Conservation (phyloP, 225 moss, liverwort and hornwort species). For the Sphagnum contortum region DNA sequence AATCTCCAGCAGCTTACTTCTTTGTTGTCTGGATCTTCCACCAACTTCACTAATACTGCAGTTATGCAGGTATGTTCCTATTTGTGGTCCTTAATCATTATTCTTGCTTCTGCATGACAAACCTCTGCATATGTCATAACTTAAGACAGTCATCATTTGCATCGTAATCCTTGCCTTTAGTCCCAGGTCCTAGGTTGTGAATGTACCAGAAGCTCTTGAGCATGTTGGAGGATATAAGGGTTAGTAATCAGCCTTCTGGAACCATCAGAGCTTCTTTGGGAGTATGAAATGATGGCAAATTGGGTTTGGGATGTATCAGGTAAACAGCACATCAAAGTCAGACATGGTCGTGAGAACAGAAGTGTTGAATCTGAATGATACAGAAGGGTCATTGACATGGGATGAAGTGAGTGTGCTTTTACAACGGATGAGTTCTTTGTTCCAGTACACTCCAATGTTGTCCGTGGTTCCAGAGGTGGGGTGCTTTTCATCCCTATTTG, state of each 20-base stretch:
- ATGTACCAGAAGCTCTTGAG: too few species aligned
- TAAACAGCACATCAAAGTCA: conserved; percentile 8
- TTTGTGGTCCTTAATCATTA: too few species aligned
- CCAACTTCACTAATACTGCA: conserved; percentile 2
- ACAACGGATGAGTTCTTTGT: conserved; percentile 32
- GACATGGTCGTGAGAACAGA: conserved; percentile 10
- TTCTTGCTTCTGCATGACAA: too few species aligned
- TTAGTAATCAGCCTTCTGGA: too few species aligned
- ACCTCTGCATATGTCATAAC: too few species aligned
- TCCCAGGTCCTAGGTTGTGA: too few species aligned
- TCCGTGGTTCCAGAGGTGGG: conserved; percentile 58
- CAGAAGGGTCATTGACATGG: conserved; percentile 24
- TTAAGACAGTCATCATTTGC: too few species aligned
- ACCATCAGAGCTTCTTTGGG: too few species aligned
- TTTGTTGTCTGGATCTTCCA: conserved; percentile 34
- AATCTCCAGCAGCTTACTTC: conserved; percentile 62
- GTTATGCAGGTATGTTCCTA: conserved; percentile 9
- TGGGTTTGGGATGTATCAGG: conserved; percentile 11
- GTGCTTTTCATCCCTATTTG: not conserved
- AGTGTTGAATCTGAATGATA: conserved; percentile 8
- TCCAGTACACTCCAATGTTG: conserved; percentile 59
- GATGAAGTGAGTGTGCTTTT: conserved; percentile 41
- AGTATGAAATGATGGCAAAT: too few species aligned
- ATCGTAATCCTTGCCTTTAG: too few species aligned
- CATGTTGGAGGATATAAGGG: too few species aligned